Conservation (phyloP, 2,329 filamentous ascomycete genomes). For the Neocucurbitaria cava region DNA sequence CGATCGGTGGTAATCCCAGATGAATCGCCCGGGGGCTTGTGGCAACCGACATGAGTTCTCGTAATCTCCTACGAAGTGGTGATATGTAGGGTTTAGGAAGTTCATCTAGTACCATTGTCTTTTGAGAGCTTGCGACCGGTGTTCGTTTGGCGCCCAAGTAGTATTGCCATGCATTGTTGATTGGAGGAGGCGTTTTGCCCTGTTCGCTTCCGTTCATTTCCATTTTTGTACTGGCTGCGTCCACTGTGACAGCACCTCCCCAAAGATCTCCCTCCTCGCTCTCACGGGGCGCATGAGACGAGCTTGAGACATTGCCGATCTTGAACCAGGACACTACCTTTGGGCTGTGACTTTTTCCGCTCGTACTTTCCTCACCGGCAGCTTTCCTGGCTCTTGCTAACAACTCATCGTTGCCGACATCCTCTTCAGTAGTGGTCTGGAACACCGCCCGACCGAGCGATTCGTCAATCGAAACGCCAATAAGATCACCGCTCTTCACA, state of each 20-base stretch:
- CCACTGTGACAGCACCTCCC: conserved; percentile 86
- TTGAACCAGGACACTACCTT: conserved; percentile 85
- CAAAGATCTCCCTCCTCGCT: conserved; percentile 75
- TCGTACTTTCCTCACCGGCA: conserved; percentile 21
- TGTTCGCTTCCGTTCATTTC: conserved; percentile 89
- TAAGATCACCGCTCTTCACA: conserved; percentile 84
- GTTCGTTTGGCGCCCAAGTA: conserved; percentile 80
- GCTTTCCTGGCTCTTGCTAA: conserved; percentile 57
- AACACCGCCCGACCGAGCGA: conserved; percentile 82
- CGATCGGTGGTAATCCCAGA: conserved; percentile 84
- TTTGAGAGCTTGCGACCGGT: conserved; percentile 64
- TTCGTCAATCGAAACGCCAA: conserved; percentile 89
- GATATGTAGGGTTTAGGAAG: conserved; percentile 54
- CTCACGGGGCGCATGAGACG: conserved; percentile 59
- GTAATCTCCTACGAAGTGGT: conserved; percentile 66
- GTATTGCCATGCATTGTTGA: conserved; percentile 83
- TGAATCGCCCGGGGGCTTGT: conserved; percentile 88
- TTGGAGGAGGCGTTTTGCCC: conserved; percentile 77
- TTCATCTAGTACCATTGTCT: conserved; percentile 58
- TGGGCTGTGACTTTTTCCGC: conserved; percentile 21
- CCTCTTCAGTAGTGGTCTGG: conserved; percentile 75
- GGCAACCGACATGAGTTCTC: conserved; percentile 85
- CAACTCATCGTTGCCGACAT: conserved; percentile 61
- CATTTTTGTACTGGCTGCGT: conserved; percentile 85
- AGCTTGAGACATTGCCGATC: conserved; percentile 69